Evolutionary conservation across 805 yeast genomes (phyloP).

Genomic region (Schwanniomyces occidentalis): DNA sequence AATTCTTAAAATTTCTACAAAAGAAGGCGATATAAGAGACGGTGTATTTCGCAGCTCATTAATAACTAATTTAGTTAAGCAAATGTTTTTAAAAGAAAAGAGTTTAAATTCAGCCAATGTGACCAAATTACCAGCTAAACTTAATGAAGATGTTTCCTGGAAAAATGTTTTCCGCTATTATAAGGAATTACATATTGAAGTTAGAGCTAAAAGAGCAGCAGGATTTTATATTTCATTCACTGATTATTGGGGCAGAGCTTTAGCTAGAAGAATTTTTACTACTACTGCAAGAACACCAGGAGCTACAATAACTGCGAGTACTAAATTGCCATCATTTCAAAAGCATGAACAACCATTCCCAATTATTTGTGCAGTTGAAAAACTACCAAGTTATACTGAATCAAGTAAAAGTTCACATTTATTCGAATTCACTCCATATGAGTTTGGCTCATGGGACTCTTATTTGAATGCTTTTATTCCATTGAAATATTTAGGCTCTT

Average conservation of each 20-base stretch:
- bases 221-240: slow-evolving; percentile 62
- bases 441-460: slow-evolving; percentile 68
- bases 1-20: too few relatives aligned
- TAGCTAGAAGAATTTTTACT: slow-evolving; percentile 49
- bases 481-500: slow-evolving; percentile 54
- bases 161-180: slow-evolving; percentile 45
- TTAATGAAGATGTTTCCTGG: slow-evolving; percentile 3
- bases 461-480: slow-evolving; percentile 47
- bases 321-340: slow-evolving; percentile 35
- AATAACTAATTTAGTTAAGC: slow-evolving; percentile 4
- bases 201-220: slow-evolving; percentile 48
- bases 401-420: slow-evolving; percentile 42
- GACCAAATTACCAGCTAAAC: not conserved
- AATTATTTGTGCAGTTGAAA: slow-evolving; percentile 42
- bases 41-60: too few relatives aligned
- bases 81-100: slow-evolving; percentile 1
- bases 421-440: slow-evolving; percentile 64
- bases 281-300: slow-evolving; percentile 32
- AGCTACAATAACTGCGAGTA: slow-evolving; percentile 39
- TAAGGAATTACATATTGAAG: slow-evolving; percentile 52
- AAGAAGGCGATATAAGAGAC: too few relatives aligned
- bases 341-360: slow-evolving; percentile 50
- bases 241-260: slow-evolving; percentile 69
- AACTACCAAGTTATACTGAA: slow-evolving; percentile 29
- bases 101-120: not conserved